A percentile compares a stretch with the other conserved stretches of the same genome.
phyloP scores from a whole-genome alignment of 805 yeast species.

The Kuraishia molischiana region DNA sequence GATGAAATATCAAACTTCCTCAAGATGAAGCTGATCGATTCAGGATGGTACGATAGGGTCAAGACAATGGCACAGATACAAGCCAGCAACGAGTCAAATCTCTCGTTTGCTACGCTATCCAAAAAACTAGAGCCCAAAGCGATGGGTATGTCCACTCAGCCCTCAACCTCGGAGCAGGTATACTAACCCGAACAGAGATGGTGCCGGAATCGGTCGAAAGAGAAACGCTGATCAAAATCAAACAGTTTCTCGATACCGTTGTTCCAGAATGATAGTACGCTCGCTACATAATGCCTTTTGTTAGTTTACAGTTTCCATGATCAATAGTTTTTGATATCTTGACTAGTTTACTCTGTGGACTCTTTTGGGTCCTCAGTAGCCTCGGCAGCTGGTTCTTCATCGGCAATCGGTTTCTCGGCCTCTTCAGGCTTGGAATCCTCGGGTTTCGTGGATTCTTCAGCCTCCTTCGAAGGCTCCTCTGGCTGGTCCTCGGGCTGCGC shows the following conservation, averaged over 20 bases:
- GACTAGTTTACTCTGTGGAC: neutral
- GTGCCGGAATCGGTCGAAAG: constrained; percentile 60
- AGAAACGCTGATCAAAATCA: constrained; percentile 48
- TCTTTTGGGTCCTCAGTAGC: constrained; percentile 1
- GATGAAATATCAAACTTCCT: constrained; percentile 60
- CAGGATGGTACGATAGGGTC: constrained; percentile 83
- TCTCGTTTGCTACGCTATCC: constrained; percentile 44
- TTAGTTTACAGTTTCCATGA: too few species aligned
- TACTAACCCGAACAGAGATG: constrained; percentile 22
- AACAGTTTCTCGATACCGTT: constrained; percentile 43
- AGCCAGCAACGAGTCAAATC: constrained; percentile 27
- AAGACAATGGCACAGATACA: constrained; percentile 16
- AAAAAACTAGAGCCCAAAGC: constrained; percentile 55
- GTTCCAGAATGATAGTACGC: constrained; percentile 19
- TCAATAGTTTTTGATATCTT: too few species aligned
- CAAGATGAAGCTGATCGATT: constrained; percentile 54
- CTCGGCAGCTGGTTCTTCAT: too few species aligned
- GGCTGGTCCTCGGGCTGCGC: too few species aligned
- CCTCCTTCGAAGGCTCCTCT: too few species aligned
- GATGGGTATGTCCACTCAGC: constrained; percentile 38
- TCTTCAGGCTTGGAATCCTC: too few species aligned
- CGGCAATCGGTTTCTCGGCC: too few species aligned
- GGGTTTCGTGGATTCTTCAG: too few species aligned
- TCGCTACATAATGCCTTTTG: too few species aligned
- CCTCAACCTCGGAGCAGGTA: neutral